These are phyloP conservation scores for Penicillium fimorum DNA, from an alignment of 495 filamentous ascomycete species.

Conservation along the genomic window DNA sequence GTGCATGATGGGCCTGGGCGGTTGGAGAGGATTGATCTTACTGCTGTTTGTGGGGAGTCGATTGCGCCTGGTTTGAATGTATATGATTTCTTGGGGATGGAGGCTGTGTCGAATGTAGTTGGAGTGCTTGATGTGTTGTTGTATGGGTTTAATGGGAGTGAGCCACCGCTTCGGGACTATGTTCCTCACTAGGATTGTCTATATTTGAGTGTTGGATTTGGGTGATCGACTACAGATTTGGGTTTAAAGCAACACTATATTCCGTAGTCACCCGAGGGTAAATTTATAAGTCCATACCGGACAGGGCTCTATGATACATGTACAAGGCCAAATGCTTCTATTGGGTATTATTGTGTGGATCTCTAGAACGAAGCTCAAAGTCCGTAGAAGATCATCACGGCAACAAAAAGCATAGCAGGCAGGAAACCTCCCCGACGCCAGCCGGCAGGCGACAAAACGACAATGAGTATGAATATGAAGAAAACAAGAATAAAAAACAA, in stretches of 20 bases:
- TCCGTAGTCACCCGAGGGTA: background rate
- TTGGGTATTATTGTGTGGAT: conserved; percentile 24
- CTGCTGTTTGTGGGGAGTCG: conserved; percentile 26
- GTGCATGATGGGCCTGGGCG: conserved; percentile 37
- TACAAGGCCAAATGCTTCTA: conserved; percentile 21
- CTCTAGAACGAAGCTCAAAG: conserved; percentile 10
- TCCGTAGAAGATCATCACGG: conserved; percentile 8
- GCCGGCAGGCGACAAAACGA: background rate
- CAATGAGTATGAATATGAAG: conserved; percentile 5
- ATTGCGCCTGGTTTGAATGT: conserved; percentile 34
- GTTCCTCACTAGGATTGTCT: background rate
- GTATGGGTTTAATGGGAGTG: conserved; percentile 2
- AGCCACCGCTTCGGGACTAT: conserved; percentile 12
- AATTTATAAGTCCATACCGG: background rate
- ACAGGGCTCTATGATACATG: conserved; percentile 7
- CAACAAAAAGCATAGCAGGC: conserved; percentile 8
- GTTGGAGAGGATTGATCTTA: conserved; percentile 25
- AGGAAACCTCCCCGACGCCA: conserved; percentile 12
- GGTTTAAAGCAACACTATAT: too few species aligned
- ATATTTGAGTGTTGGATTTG: too few species aligned
- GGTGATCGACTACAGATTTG: background rate
- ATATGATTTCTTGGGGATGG: conserved; percentile 36
- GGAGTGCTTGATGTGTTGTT: conserved; percentile 10
- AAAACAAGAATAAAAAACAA: conserved; percentile 6
- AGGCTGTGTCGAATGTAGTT: conserved; percentile 16